Conservation (phyloP, 257 asterid genomes). For the Solanum chiquidenum region DNA sequence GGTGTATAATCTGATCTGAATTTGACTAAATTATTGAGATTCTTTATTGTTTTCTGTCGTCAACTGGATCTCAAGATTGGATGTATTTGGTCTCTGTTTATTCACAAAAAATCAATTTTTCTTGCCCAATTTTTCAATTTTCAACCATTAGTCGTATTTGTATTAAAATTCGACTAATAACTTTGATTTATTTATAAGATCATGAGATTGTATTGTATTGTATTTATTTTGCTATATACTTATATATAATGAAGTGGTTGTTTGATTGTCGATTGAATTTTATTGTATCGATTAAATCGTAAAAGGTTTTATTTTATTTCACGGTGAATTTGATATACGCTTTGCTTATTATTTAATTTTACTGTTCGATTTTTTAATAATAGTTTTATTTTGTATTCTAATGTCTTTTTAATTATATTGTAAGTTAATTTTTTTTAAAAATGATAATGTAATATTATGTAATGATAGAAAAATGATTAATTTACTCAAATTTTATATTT, state of each 20-base stretch:
- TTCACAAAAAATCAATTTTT: background rate
- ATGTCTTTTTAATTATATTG: background rate
- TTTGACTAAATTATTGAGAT: background rate
- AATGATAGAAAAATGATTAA: background rate
- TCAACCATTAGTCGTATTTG: too few relatives aligned
- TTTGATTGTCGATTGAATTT: background rate
- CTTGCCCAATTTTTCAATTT: background rate
- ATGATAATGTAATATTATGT: background rate
- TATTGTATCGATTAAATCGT: background rate
- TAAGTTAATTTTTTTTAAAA: background rate
- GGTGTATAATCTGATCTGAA: background rate
- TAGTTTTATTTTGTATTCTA: too few relatives aligned
- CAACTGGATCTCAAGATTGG: background rate
- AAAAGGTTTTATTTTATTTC: background rate
- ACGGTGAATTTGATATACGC: background rate
- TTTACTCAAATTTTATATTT: background rate
- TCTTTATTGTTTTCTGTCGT: background rate
- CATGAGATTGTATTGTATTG: too few relatives aligned
- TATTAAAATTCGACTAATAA: too few relatives aligned
- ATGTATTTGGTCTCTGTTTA: background rate
- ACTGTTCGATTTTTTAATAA: too few relatives aligned
- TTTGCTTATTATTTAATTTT: background rate
- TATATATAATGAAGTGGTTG: background rate
- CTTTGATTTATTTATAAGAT: background rate
- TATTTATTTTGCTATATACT: too few relatives aligned